A percentile compares a stretch with the other conserved stretches of the same genome.
phyloP scores from a whole-genome alignment of 176 grass and related monocot genomes.

The Cymbopogon citratus region DNA sequence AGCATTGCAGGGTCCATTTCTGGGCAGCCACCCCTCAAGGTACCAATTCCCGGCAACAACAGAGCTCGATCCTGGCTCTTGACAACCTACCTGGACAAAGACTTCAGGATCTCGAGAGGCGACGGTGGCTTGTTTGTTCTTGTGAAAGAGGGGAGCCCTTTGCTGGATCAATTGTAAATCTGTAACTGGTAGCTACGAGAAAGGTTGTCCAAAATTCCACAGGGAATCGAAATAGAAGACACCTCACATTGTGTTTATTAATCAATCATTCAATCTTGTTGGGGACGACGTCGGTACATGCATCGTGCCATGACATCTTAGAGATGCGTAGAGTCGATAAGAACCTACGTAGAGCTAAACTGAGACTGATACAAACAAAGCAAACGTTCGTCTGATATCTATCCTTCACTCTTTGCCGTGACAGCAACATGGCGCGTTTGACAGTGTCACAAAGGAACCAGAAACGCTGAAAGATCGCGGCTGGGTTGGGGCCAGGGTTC shows the following conservation, averaged over 20 bases:
- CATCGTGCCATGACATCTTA: not conserved
- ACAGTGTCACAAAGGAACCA: too few species aligned
- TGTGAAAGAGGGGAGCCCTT: slow-evolving; percentile 74
- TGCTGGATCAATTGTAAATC: slow-evolving; percentile 53
- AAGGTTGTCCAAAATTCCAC: too few species aligned
- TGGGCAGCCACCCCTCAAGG: slow-evolving; percentile 74
- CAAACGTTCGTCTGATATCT: not conserved
- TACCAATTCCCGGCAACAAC: slow-evolving; percentile 57
- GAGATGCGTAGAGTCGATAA: not conserved
- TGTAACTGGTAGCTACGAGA: not conserved
- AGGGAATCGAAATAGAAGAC: not conserved
- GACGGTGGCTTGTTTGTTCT: slow-evolving; percentile 91
- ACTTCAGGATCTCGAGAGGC: slow-evolving; percentile 86
- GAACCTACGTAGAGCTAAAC: not conserved
- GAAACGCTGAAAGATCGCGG: too few species aligned
- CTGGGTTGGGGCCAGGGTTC: too few species aligned
- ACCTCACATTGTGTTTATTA: not conserved
- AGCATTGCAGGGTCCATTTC: slow-evolving; percentile 67
- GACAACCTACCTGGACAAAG: slow-evolving; percentile 86
- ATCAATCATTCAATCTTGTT: not conserved
- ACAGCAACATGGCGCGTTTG: too few species aligned
- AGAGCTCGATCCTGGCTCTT: slow-evolving; percentile 68
- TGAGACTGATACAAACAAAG: not conserved
- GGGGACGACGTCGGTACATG: not conserved
- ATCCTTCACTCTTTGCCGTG: too few species aligned